Evolutionary conservation across 371 early-diverging fungal genomes (phyloP).

Genomic region (Actinomucor elegans): DNA sequence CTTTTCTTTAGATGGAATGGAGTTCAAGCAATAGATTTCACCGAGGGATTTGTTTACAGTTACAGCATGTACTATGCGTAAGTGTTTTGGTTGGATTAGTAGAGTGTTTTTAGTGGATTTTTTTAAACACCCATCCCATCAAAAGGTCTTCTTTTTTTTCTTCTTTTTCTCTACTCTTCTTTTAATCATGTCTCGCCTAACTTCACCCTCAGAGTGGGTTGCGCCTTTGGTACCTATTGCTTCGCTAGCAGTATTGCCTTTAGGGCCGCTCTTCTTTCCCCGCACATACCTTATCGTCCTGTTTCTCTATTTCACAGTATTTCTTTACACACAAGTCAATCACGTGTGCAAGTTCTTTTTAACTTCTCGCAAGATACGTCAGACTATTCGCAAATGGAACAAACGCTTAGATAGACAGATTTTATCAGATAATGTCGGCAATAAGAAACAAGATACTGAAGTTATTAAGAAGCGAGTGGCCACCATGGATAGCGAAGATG

Average conservation of each 20-base stretch:
- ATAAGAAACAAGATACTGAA: conserved; percentile 1
- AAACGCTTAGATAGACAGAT: conserved; percentile 2
- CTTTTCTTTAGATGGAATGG: too few species aligned
- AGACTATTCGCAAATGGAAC: conserved; percentile 37
- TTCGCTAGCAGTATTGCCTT: conserved; percentile 34
- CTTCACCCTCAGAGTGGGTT: conserved; percentile 45
- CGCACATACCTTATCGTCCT: conserved; percentile 35
- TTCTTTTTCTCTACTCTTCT: not conserved
- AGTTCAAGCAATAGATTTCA: too few species aligned
- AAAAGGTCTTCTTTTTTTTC: not conserved
- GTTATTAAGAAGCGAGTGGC: not conserved
- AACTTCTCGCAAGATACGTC: conserved; percentile 34
- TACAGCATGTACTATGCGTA: too few species aligned
- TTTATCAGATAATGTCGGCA: not conserved
- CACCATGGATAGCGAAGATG: conserved; percentile 17
- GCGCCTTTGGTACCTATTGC: conserved; percentile 41
- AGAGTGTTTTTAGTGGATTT: too few species aligned
- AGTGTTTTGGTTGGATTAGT: too few species aligned
- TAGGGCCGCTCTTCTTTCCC: conserved; percentile 47
- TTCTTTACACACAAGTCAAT: conserved; percentile 43
- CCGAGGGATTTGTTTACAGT: too few species aligned
- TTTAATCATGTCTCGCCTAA: conserved; percentile 19
- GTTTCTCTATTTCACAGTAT: conserved; percentile 38
- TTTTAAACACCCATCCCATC: too few species aligned
- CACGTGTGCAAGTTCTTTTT: conserved; percentile 45